phyloP scores from a whole-genome alignment of 2,329 filamentous ascomycete genomes.

The Magnaporthiopsis poae region DNA sequence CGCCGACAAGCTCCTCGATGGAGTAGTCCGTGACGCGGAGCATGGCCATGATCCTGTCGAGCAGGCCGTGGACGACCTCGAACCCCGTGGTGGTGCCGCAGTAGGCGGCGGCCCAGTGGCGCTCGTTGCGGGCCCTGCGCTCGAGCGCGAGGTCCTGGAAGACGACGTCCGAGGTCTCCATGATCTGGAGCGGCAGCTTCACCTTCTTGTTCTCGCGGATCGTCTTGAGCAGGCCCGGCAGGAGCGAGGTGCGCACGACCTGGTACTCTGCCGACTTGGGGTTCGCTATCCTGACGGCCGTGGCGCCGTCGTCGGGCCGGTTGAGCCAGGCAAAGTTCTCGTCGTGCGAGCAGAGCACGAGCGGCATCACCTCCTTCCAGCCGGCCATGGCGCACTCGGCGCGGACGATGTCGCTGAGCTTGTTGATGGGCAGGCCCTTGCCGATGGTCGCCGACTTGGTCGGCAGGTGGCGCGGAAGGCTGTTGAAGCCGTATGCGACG shows the following conservation, averaged over 20 bases:
- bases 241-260: conserved; percentile 74
- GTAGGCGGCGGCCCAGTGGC: conserved; percentile 91
- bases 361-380: conserved; percentile 90
- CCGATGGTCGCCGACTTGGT: conserved; percentile 79
- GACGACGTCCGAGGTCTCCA: conserved; percentile 81
- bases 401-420: conserved; percentile 83
- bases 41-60: conserved; percentile 90
- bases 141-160: conserved; percentile 78
- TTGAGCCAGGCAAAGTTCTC: conserved; percentile 97
- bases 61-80: conserved; percentile 84
- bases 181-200: conserved; percentile 79
- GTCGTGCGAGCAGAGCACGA: conserved; percentile 93
- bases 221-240: conserved; percentile 85
- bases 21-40: conserved; percentile 78
- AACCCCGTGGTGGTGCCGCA: conserved; percentile 92
- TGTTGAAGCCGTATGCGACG: conserved; percentile 96
- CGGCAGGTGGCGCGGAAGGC: conserved; percentile 75
- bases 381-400: conserved; percentile 84
- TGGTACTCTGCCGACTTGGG: conserved; percentile 91
- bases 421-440: conserved; percentile 82
- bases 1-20: conserved; percentile 76
- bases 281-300: conserved; percentile 76
- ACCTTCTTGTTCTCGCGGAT: conserved; percentile 89
- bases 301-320: conserved; percentile 74
- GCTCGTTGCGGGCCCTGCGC: conserved; percentile 72